Evolutionary conservation across 2,329 filamentous ascomycete genomes (phyloP), one percentile per base, ranked within the genome.

Genomic region (Fusarium setosum): DNA sequence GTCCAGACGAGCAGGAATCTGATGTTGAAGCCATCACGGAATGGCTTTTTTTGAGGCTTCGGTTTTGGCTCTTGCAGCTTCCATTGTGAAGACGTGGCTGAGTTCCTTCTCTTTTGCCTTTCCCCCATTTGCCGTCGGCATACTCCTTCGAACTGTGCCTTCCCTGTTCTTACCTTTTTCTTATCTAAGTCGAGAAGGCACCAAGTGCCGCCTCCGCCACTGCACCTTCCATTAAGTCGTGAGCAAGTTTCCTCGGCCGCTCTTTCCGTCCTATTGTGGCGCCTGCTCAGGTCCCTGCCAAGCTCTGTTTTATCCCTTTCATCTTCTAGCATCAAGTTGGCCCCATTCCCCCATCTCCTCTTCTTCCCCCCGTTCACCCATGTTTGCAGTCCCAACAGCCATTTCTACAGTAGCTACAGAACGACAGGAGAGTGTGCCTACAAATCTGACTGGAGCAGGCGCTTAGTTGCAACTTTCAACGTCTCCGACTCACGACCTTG

Each of bases 161-260:
- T 53, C 26, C 52, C 10, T 45, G 18, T 35, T 41, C 20, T 21
- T 15, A 35, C n/a, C 18, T 52, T 23, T 38, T 40, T 24, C n/a
- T 49, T 34, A 26, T 61, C 23, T 37, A 42, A 49, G 23, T 10
- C 24, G 24, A 26, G 10, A 26, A 26, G 10, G 23, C 29, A 8
- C 24, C 18, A 48, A n/a, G n/a, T n/a, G n/a, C 44, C 47, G 26
- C 34, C 47, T 37, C 21, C 17, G 17, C 45, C 45, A 34, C n/a
- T 11, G 13, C 29, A 50, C 56, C 38, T n/a, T n/a, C 40, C n/a
- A 12, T 29, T 21, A 18, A 20, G 45, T 59, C 55, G 52, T 26
- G 57, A 66, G 40, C 53, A 55, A 63, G 44, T 49, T 55, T 35
- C 31, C 44, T 56, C 53, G 56, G 37, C 59, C 63, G 63, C 63